Evolutionary conservation across 2,329 filamentous ascomycete species (phyloP).

Genomic region (Dactylellina cionopaga): DNA sequence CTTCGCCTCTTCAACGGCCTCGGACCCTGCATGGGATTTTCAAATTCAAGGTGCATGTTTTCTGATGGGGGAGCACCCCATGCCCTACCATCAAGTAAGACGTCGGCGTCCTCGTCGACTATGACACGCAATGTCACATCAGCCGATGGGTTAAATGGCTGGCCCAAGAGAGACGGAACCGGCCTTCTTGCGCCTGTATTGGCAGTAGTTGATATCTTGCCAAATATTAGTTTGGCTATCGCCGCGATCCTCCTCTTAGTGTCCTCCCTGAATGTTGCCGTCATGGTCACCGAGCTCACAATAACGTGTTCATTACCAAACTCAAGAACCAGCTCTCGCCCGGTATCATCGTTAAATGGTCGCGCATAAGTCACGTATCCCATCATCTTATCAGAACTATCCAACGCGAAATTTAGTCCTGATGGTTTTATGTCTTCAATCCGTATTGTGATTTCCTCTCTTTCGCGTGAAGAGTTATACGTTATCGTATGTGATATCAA

Average conservation of each 20-base stretch:
- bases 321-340: slow-evolving; percentile 81
- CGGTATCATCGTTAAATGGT: slow-evolving; percentile 81
- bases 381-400: slow-evolving; percentile 59
- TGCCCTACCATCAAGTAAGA: slow-evolving; percentile 32
- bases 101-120: slow-evolving; percentile 45
- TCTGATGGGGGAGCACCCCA: slow-evolving; percentile 36
- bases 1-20: slow-evolving; percentile 41
- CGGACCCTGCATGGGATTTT: slow-evolving; percentile 46
- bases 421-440: slow-evolving; percentile 90
- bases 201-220: slow-evolving; percentile 36
- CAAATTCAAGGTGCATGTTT: slow-evolving; percentile 42
- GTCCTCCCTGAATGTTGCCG: slow-evolving; percentile 45
- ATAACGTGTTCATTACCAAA: slow-evolving; percentile 73
- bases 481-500: slow-evolving; percentile 80
- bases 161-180: slow-evolving; percentile 29
- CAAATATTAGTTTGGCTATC: slow-evolving; percentile 40
- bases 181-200: slow-evolving; percentile 22
- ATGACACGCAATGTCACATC: slow-evolving; percentile 37
- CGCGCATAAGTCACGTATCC: slow-evolving; percentile 81
- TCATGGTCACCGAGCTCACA: slow-evolving; percentile 50
- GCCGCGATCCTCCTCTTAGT: slow-evolving; percentile 46
- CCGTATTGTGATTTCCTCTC: slow-evolving; percentile 79
- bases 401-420: slow-evolving; percentile 74
- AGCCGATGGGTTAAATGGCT: slow-evolving; percentile 20
- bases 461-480: slow-evolving; percentile 75